Evolutionary conservation across 805 yeast genomes (phyloP).

Genomic region (Saccharomycopsis amapae): DNA sequence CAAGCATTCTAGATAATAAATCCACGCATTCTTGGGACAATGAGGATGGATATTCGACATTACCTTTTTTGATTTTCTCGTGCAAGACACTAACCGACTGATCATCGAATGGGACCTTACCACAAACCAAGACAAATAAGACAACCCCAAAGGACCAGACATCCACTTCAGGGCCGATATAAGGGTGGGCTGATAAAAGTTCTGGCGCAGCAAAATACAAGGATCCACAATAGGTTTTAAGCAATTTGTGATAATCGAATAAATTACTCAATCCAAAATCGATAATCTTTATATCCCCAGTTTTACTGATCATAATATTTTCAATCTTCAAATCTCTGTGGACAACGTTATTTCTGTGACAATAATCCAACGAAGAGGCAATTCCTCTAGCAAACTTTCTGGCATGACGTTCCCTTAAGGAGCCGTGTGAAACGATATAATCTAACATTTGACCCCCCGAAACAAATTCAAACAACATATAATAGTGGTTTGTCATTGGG

Average conservation of each 20-base stretch:
- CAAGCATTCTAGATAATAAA: constrained; percentile 78
- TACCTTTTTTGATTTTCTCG: constrained; percentile 87
- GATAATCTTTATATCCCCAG: constrained; percentile 91
- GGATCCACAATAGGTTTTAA: constrained; percentile 95
- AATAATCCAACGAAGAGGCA: constrained; percentile 86
- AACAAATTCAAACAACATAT: constrained; percentile 93
- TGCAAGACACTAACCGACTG: constrained; percentile 87
- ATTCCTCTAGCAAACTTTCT: constrained; percentile 92
- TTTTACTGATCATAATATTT: constrained; percentile 86
- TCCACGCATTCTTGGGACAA: constrained; percentile 76
- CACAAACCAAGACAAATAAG: constrained; percentile 88
- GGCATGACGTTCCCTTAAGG: constrained; percentile 88
- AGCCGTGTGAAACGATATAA: constrained; percentile 93
- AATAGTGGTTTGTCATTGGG: constrained; percentile 93
- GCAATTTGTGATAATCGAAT: constrained; percentile 59
- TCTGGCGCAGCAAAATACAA: constrained; percentile 98
- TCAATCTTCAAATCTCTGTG: constrained; percentile 96
- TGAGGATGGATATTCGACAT: constrained; percentile 83
- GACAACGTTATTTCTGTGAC: constrained; percentile 90
- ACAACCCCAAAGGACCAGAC: constrained; percentile 99
- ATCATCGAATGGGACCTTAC: constrained; percentile 97
- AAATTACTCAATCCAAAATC: constrained; percentile 94
- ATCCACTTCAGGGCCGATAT: constrained; percentile 95
- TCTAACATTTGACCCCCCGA: constrained; percentile 97
- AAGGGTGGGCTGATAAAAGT: constrained; percentile 83